phyloP scores from a whole-genome alignment of 257 asterid genomes.

The Ballota nigra region DNA sequence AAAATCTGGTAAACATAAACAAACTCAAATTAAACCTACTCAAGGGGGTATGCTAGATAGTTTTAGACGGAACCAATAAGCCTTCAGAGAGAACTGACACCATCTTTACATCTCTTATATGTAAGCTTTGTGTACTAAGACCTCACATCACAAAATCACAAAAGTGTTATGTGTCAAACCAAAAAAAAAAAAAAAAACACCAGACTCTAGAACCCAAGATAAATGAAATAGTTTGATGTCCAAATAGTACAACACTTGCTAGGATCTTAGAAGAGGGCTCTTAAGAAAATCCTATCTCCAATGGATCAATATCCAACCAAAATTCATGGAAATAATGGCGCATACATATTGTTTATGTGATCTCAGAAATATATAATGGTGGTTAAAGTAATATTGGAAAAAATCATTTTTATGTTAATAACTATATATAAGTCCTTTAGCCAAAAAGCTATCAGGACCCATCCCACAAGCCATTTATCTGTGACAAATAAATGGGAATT shows the following conservation, averaged over 20 bases:
- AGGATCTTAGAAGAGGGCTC: too few species aligned
- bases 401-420: neutral
- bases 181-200: neutral
- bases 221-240: neutral
- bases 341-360: constrained; percentile 2
- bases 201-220: constrained; percentile 10
- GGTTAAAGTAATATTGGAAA: constrained; percentile 7
- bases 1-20: neutral
- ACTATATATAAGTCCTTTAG: too few species aligned
- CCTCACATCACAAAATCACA: neutral
- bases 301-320: neutral
- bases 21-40: neutral
- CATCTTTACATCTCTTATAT: neutral
- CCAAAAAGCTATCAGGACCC: neutral
- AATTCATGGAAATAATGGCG: constrained; percentile 9
- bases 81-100: constrained; percentile 15
- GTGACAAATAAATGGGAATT: too few species aligned
- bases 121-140: constrained; percentile 2
- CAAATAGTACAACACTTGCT: too few species aligned
- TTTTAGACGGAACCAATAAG: neutral
- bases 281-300: constrained; percentile 3
- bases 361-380: constrained; percentile 1
- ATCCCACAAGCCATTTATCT: too few species aligned
- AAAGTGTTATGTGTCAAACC: constrained; percentile 15
- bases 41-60: neutral